Conservation (phyloP, 768 basidiomycete species). For the Suillus decipiens region DNA sequence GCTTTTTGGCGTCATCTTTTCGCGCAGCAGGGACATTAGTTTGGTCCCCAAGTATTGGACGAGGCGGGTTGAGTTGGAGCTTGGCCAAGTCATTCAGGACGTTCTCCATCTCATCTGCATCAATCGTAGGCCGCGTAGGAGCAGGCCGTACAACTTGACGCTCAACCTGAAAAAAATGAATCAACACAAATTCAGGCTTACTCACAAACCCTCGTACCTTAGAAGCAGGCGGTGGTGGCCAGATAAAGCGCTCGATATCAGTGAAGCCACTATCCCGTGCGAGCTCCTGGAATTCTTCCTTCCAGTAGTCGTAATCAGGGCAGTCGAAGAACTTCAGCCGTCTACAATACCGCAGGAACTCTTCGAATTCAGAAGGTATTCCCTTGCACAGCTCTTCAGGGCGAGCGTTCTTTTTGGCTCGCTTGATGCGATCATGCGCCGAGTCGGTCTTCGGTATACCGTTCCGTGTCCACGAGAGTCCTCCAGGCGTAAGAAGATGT, state of each 20-base stretch:
- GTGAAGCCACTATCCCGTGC: constrained; percentile 60
- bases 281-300: constrained; percentile 63
- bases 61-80: constrained; percentile 51
- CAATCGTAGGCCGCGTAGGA: constrained; percentile 24
- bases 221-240: constrained; percentile 59
- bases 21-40: constrained; percentile 44
- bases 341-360: constrained; percentile 72
- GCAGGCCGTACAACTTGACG: constrained; percentile 28
- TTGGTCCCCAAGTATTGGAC: constrained; percentile 52
- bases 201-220: constrained; percentile 26
- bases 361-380: constrained; percentile 72
- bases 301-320: constrained; percentile 70
- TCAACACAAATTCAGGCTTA: constrained; percentile 7
- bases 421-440: constrained; percentile 63
- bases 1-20: constrained; percentile 26
- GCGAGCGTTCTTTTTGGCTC: constrained; percentile 58
- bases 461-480: constrained; percentile 76
- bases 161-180: constrained; percentile 27
- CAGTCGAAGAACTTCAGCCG: constrained; percentile 65
- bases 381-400: constrained; percentile 71
- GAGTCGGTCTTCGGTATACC: constrained; percentile 74
- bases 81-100: constrained; percentile 62
- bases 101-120: constrained; percentile 50
- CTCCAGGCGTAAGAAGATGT: constrained; percentile 74
- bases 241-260: constrained; percentile 62